Conservation (phyloP, 208 protist genomes). For the Leishmania guyanensis region DNA sequence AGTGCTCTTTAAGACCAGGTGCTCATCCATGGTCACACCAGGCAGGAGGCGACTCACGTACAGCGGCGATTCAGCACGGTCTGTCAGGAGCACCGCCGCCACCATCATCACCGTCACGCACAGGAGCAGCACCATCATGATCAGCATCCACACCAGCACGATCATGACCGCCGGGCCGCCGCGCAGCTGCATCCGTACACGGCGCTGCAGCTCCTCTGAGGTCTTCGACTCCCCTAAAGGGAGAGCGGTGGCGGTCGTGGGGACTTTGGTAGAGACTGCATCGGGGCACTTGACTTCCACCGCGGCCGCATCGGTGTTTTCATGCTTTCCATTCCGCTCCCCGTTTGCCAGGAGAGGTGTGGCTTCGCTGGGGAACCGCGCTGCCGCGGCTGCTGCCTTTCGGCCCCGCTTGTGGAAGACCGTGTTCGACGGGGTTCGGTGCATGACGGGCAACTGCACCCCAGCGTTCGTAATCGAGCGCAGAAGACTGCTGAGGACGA, state of each 20-base stretch:
- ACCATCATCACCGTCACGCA: constrained; percentile 19
- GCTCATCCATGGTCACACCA: constrained; percentile 31
- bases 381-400: not conserved
- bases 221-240: not conserved
- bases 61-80: constrained; percentile 14
- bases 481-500: constrained; percentile 37
- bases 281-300: not conserved
- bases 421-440: constrained; percentile 28
- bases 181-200: constrained; percentile 21
- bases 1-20: constrained; percentile 27
- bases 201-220: constrained; percentile 22
- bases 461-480: constrained; percentile 41
- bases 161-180: constrained; percentile 32
- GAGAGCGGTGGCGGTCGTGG: not conserved
- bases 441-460: constrained; percentile 33
- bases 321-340: not conserved
- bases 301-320: not conserved
- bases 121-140: constrained; percentile 15
- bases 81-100: constrained; percentile 28
- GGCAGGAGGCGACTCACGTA: constrained; percentile 22
- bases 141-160: constrained; percentile 21
- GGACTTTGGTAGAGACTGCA: not conserved
- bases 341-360: constrained; percentile 3
- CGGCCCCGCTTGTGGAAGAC: constrained; percentile 23
- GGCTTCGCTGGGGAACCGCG: not conserved